Evolutionary conservation across 257 asterid species (phyloP).

Genomic region (Solanum sejunctum): DNA sequence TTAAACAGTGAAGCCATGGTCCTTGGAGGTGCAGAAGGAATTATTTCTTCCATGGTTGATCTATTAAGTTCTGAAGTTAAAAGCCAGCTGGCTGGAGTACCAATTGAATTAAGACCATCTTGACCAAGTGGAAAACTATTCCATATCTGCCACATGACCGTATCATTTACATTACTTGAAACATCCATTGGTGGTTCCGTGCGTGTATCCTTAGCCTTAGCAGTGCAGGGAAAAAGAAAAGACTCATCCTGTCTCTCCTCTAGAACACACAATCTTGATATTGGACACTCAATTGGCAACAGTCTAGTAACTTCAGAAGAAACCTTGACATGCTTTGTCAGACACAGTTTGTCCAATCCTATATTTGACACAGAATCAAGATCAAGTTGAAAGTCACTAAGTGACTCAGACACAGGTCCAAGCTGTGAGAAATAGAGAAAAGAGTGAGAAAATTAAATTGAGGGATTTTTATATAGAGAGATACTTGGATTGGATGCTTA

Average conservation of each 20-base stretch:
- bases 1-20: constrained; percentile 88
- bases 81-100: constrained; percentile 62
- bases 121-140: constrained; percentile 72
- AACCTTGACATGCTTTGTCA: constrained; percentile 27
- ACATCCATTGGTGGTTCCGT: constrained; percentile 10
- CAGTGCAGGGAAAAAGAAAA: constrained; percentile 27
- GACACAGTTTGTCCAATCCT: constrained; percentile 38
- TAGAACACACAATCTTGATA: constrained; percentile 57
- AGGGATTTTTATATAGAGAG: too few species aligned
- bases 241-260: constrained; percentile 41
- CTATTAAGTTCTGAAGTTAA: constrained; percentile 42
- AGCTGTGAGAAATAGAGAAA: too few species aligned
- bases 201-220: constrained; percentile 22
- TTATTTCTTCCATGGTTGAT: constrained; percentile 15
- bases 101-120: constrained; percentile 53
- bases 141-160: constrained; percentile 84
- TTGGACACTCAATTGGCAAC: constrained; percentile 69
- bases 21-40: constrained; percentile 51
- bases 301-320: constrained; percentile 52
- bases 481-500: too few species aligned
- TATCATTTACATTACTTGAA: constrained; percentile 27
- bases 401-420: constrained; percentile 89
- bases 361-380: constrained; percentile 38
- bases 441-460: too few species aligned
- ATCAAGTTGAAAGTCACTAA: constrained; percentile 69